phyloP scores from a whole-genome alignment of 2,329 filamentous ascomycete species.

The Colletotrichum abscissum region DNA sequence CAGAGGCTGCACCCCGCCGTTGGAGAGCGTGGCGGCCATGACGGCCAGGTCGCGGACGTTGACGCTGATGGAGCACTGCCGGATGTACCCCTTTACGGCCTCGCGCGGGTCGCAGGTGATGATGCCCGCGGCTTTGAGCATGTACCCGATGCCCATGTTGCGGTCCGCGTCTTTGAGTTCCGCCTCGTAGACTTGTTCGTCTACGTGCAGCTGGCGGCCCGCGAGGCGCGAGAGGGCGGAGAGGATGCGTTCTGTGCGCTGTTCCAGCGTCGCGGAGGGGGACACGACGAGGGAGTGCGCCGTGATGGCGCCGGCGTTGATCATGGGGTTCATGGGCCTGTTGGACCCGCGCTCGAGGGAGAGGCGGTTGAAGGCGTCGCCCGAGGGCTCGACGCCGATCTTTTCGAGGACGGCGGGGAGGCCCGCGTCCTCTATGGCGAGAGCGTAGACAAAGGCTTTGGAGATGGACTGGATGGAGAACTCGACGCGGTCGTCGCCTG shows the following conservation, averaged over 20 bases:
- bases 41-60: conserved; percentile 53
- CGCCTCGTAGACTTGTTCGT: conserved; percentile 52
- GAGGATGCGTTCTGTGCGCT: conserved; percentile 50
- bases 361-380: conserved; percentile 50
- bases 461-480: conserved; percentile 56
- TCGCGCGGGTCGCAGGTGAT: conserved; percentile 48
- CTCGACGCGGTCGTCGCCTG: conserved; percentile 50
- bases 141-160: conserved; percentile 51
- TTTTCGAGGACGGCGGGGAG: conserved; percentile 48
- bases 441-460: conserved; percentile 53
- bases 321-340: conserved; percentile 50
- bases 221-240: conserved; percentile 47
- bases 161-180: conserved; percentile 48
- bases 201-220: conserved; percentile 47
- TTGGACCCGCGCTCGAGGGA: conserved; percentile 45
- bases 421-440: conserved; percentile 52
- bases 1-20: conserved; percentile 48
- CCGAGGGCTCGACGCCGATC: conserved; percentile 53
- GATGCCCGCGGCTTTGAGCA: conserved; percentile 54
- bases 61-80: conserved; percentile 53
- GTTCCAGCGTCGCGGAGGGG: conserved; percentile 45
- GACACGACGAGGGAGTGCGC: conserved; percentile 46
- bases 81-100: conserved; percentile 51
- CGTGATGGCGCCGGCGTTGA: conserved; percentile 49
- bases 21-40: conserved; percentile 52